Percentiles rank a stretch among this genome's conserved stretches.
These are phyloP conservation scores for Neofusicoccum laricinum DNA, from an alignment of 2,329 filamentous ascomycete genomes.

Conservation along the genomic window DNA sequence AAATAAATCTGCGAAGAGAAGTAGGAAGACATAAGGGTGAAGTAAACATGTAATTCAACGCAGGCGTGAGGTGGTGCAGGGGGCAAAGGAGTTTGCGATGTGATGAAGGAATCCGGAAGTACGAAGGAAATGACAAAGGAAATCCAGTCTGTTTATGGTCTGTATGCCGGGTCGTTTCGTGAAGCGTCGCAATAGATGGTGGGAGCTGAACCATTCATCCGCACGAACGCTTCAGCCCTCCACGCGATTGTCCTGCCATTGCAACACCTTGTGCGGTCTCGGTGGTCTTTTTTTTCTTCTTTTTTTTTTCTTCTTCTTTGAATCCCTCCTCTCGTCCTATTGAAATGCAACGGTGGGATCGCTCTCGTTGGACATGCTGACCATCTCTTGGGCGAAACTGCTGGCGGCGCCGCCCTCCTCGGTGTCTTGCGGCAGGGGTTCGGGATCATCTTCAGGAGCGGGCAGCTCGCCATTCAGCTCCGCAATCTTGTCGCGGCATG, in stretches of 20 bases:
- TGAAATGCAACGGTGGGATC: constrained; percentile 10
- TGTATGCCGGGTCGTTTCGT: neutral
- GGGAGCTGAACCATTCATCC: neutral
- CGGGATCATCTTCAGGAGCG: constrained; percentile 6
- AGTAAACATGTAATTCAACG: neutral
- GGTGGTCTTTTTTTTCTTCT: neutral
- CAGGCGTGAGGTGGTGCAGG: neutral
- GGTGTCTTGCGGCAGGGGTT: constrained; percentile 6
- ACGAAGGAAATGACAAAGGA: constrained; percentile 4
- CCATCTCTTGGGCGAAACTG: constrained; percentile 10
- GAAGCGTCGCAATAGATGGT: neutral
- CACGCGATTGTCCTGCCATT: no score
- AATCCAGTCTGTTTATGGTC: neutral
- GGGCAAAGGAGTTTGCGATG: neutral
- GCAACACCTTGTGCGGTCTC: neutral
- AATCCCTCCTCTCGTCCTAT: neutral
- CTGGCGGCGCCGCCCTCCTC: constrained; percentile 7
- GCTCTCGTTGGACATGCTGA: constrained; percentile 13
- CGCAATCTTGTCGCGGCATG: constrained; percentile 77
- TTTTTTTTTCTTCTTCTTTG: no score
- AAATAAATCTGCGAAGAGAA: constrained; percentile 8
- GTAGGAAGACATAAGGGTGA: constrained; percentile 1
- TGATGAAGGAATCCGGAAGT: neutral
- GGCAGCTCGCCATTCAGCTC: constrained; percentile 46
- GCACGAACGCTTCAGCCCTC: neutral